Evolutionary conservation across 495 filamentous ascomycete species (phyloP), one percentile per base, ranked within the genome.

Genomic region (Xanthoparmelia taractica): DNA sequence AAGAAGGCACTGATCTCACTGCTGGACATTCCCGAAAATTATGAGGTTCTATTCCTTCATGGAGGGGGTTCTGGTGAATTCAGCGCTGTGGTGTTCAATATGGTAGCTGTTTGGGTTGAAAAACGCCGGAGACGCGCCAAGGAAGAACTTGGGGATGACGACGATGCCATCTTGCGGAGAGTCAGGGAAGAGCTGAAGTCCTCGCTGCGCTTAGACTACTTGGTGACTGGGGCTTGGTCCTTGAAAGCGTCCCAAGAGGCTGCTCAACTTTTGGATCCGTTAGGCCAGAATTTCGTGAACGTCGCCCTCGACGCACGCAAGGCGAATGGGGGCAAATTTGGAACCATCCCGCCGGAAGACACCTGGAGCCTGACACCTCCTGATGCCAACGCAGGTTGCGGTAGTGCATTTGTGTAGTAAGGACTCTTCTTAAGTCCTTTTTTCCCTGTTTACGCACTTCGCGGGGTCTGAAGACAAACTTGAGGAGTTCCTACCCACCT

Each of bases 151-250:
- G 68, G 67, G 31, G 73, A 69, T 20, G 75, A 79, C 25, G 70
- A 83, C 52, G 82, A 80, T 29, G 80, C 81, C 48, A 74, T 90
- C 23, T 68, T 89, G 10, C 77, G 81, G 61, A 75, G 79, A 58
- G 77, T 95, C 58, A 78, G 78, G 64, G 82, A 82, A 67, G 83
- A 85, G 54, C 78, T 91, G 2, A 77, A 85, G 56, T 73, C 83
- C 45, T 83, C 88, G 45, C 72, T 96, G 71, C 86, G 85, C 72
- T 73, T 94, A 25, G 94, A 96, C 73, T 97, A 97, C 73, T 78
- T 96, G 23, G 87, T 96, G 41, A 96, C 94, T 43, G 92, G 93
- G 63, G 84, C 85, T n/a, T 96, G 94, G 93, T 92, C 89, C 36
- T 79, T 89, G 65, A 96, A 97, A 75, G 92, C 91, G n/a, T 86